Evolutionary conservation across 805 yeast genomes (phyloP).

Genomic region (Teunomyces kruisii): DNA sequence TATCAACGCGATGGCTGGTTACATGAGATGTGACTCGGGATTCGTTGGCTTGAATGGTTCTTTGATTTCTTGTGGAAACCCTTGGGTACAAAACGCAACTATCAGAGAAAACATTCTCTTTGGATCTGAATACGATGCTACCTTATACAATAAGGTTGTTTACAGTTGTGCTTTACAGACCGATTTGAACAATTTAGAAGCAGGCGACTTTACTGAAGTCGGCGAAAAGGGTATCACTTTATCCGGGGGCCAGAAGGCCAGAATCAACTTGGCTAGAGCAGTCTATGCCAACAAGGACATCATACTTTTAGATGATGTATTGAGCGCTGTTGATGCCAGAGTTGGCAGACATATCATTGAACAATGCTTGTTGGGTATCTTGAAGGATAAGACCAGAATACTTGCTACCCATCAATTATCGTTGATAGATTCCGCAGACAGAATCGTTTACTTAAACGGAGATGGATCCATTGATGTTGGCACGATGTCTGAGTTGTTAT

Average conservation of each 20-base stretch:
- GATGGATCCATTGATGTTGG: conserved; percentile 33
- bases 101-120: conserved; percentile 33
- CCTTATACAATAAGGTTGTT: conserved; percentile 24
- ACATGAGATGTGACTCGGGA: conserved; percentile 30
- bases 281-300: conserved; percentile 33
- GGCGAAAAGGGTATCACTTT: conserved; percentile 40
- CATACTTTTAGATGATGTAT: conserved; percentile 36
- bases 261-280: conserved; percentile 36
- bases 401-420: conserved; percentile 40
- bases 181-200: conserved; percentile 1
- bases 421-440: conserved; percentile 31
- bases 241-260: conserved; percentile 40
- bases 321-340: conserved; percentile 39
- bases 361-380: conserved; percentile 26
- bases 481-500: conserved; percentile 23
- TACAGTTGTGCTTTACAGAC: conserved; percentile 6
- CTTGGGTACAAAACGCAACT: conserved; percentile 39
- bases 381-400: conserved; percentile 29
- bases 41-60: conserved; percentile 24
- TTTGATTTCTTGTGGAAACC: conserved; percentile 30
- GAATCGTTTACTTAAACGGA: conserved; percentile 30
- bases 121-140: conserved; percentile 23
- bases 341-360: conserved; percentile 38
- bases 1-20: conserved; percentile 35
- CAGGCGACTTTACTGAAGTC: conserved; percentile 30